Base-by-base conservation (phyloP, 176 grass and related monocot species). In the Musa acuminata region DNA sequence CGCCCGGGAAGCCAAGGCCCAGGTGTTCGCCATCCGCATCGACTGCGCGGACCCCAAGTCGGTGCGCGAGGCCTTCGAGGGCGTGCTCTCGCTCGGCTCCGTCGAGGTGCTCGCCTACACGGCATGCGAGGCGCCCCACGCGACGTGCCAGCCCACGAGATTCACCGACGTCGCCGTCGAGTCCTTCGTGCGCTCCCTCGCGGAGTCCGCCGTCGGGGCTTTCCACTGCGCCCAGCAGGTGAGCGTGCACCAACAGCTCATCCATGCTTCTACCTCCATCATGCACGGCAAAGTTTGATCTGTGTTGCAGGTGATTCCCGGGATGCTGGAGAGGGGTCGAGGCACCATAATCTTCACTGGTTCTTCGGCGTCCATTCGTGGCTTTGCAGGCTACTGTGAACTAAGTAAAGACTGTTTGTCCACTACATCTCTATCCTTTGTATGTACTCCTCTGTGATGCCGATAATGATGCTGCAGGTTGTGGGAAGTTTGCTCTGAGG, bases 11-110 rank as follows among this genome's bases (percentile, higher is more conserved):
- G 93, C 90, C 8, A 97, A 92, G 79, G 83, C 87, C 55, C 90
- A 90, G 82, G 87, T 93, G 79, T 97, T 97, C 76, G 93, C 93
- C 58, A 91, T 97, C 8, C 83, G 85, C 22, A 89, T 97, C 54
- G 90, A 97, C 79, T 93, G 93, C 80, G 77, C 80, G 17, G 90
- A 97, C 64, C 84, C 73, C 67, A 91, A 87, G 72, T 97, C 90
- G 13, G 93, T 92, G 65, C 81, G 93, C 66, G 93, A 97, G 82
- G 93, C 89, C 49, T 97, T 97, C 83, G 93, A 97, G 77, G 93
- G 85, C 43, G 90, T 97, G 43, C 85, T 97, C 50, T 97, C 93
- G 14, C 87, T 97, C 26, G 93, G 93, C 49, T 72, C 85, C 21
- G 85, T 97, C 64, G 87, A 92, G 83, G 90, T 97, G 73, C 82